phyloP scores from a whole-genome alignment of 1,284 basidiomycete species.

The Puccinia triticina region DNA sequence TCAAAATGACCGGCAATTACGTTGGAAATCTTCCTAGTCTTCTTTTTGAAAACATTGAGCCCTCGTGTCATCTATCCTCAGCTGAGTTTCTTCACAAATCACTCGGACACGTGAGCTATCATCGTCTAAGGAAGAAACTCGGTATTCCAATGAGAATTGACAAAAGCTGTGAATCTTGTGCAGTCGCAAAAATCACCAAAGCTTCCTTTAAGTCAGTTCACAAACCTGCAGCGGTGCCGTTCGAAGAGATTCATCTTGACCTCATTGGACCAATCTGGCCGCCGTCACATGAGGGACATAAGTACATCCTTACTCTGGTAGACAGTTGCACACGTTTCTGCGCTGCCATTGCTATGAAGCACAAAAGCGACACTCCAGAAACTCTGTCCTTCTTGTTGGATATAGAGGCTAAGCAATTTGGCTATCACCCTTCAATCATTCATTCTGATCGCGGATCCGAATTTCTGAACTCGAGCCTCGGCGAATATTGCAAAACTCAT shows the following conservation, averaged over 20 bases:
- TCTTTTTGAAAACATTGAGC: too few relatives aligned
- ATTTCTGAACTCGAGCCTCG: background rate
- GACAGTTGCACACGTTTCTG: background rate
- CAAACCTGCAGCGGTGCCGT: background rate
- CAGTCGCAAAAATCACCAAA: background rate
- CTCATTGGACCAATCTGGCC: background rate
- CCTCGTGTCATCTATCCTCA: background rate
- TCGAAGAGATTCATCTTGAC: background rate
- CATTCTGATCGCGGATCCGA: background rate
- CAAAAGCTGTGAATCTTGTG: background rate
- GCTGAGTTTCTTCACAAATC: slow-evolving; percentile 9
- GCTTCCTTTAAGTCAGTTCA: background rate
- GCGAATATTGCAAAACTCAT: background rate
- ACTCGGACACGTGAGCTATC: slow-evolving; percentile 10
- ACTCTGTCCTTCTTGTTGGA: too few relatives aligned
- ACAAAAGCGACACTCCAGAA: too few relatives aligned
- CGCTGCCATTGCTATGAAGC: too few relatives aligned
- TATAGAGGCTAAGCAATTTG: background rate
- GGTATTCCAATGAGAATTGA: background rate
- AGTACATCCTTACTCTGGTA: background rate
- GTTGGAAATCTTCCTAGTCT: too few relatives aligned
- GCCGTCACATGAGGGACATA: background rate
- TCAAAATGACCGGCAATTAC: too few relatives aligned
- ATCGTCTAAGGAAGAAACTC: background rate
- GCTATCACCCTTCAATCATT: background rate